A percentile compares a stretch with the other conserved stretches of the same genome.
Evolutionary conservation across 1,139 yeast species (phyloP).

Genomic region (Oligophagozyma castellii): DNA sequence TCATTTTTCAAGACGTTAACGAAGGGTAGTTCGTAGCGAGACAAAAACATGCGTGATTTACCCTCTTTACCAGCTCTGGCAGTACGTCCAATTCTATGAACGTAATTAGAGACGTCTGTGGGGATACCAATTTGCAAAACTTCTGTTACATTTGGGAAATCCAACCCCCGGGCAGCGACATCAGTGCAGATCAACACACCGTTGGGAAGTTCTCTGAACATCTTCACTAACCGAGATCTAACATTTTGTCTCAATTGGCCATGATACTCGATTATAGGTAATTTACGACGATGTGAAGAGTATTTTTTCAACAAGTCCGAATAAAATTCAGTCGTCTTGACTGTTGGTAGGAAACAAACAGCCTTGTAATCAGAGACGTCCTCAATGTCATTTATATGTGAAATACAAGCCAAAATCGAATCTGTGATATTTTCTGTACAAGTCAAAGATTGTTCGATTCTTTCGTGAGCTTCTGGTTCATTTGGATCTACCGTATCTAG

Average conservation of each 20-base stretch:
- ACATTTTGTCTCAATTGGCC: slow-evolving; percentile 52
- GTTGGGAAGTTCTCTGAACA: slow-evolving; percentile 24
- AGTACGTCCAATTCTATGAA: slow-evolving; percentile 93
- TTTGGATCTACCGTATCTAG: slow-evolving; percentile 66
- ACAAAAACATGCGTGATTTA: slow-evolving; percentile 39
- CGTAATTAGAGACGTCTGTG: slow-evolving; percentile 58
- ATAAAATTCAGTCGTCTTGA: slow-evolving; percentile 49
- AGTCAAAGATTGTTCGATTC: slow-evolving; percentile 54
- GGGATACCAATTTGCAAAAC: slow-evolving; percentile 76
- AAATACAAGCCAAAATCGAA: slow-evolving; percentile 39
- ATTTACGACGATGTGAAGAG: slow-evolving; percentile 2
- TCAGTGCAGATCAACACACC: slow-evolving; percentile 74
- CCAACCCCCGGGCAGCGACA: slow-evolving; percentile 96
- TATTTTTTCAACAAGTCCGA: slow-evolving; percentile 25
- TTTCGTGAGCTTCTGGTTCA: slow-evolving; percentile 68
- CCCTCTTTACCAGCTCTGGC: slow-evolving; percentile 89
- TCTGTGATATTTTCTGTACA: slow-evolving; percentile 36
- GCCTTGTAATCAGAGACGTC: slow-evolving; percentile 44
- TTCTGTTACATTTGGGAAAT: slow-evolving; percentile 72
- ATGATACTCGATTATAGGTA: slow-evolving; percentile 35
- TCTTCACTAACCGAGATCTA: slow-evolving; percentile 20
- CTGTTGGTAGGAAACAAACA: slow-evolving; percentile 73
- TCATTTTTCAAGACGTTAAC: slow-evolving; percentile 30
- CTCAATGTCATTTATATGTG: slow-evolving; percentile 28
- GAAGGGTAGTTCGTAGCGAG: slow-evolving; percentile 37